Conservation (phyloP, 2,329 filamentous ascomycete species). For the Ciborinia camelliae region DNA sequence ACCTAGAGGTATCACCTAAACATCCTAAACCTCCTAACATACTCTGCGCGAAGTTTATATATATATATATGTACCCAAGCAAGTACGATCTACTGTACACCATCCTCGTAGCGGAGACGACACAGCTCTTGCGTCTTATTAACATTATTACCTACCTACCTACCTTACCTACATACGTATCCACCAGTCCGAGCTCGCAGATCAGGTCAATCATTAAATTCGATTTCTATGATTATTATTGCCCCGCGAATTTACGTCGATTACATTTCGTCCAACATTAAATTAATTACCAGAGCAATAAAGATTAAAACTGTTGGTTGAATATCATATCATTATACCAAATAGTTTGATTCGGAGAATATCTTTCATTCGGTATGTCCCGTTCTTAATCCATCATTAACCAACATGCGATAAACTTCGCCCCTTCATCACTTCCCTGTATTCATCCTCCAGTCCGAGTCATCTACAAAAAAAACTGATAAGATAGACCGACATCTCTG, state of each 20-base stretch:
- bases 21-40: too few species aligned
- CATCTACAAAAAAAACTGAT: neutral
- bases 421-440: constrained; percentile 8
- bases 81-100: too few species aligned
- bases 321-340: too few species aligned
- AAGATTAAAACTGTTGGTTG: neutral
- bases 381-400: neutral
- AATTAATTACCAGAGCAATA: neutral
- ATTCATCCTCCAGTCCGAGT: neutral
- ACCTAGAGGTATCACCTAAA: too few species aligned
- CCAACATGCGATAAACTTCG: neutral
- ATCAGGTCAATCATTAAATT: constrained; percentile 4
- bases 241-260: neutral
- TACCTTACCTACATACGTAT: too few species aligned
- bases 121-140: too few species aligned
- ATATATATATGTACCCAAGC: too few species aligned
- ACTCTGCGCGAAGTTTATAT: too few species aligned
- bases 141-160: too few species aligned
- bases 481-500: constrained; percentile 3
- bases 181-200: neutral
- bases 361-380: neutral
- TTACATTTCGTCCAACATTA: too few species aligned
- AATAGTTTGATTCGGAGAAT: neutral
- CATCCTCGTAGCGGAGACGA: too few species aligned
- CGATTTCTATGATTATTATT: neutral